Base-by-base conservation (phyloP, 352 stramenopile species). In the Elongisporangium undulatum region DNA sequence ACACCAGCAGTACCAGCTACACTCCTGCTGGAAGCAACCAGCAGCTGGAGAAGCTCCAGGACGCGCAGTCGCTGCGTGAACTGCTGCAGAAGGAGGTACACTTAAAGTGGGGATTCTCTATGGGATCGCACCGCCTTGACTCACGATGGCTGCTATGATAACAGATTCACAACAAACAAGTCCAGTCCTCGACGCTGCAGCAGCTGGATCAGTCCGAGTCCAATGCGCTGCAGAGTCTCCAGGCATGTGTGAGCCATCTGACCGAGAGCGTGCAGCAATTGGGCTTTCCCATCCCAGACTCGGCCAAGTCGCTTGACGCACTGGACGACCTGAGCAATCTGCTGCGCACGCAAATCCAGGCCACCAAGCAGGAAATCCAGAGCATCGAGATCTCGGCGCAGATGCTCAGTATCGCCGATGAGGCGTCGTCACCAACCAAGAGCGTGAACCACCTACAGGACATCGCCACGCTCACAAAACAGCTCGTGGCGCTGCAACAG, bases 351-450 rank as follows among this genome's bases (percentile, higher is more conserved):
- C 74, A 87, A 34, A 69, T 82, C 13, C 75, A 83, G 38, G 57
- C 72, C 0, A 56, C 75, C 19, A 84, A 79, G 53, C 78, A 87
- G 57, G 81, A 90, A 54, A 85, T 90, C 24, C 81, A 90, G 61
- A 86, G 65, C 38, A 66, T 89, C 55, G 70, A 90, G 66, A 89
- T 89, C 62, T 66, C 75, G 22, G 72, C 69, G 17, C 74, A 84
- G 57, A 90, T 89, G 78, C 67, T 69, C 23, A 79, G 63, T 48
- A 72, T 84, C 10, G 73, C 74, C 15, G 76, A 74, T 5, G 76
- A 88, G 51, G 61, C 49, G 22, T 45, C 0, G 55, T 50, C 38
- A 17, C 45, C 12, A 49, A 63, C 39, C 39, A 12, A 15, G 49
- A 74, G 51, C 48, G 65, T 67, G 1, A 61, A 82, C 15, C 64